phyloP scores from a whole-genome alignment of 139 green algal genomes.

The Limnomonas spitsbergensis region DNA sequence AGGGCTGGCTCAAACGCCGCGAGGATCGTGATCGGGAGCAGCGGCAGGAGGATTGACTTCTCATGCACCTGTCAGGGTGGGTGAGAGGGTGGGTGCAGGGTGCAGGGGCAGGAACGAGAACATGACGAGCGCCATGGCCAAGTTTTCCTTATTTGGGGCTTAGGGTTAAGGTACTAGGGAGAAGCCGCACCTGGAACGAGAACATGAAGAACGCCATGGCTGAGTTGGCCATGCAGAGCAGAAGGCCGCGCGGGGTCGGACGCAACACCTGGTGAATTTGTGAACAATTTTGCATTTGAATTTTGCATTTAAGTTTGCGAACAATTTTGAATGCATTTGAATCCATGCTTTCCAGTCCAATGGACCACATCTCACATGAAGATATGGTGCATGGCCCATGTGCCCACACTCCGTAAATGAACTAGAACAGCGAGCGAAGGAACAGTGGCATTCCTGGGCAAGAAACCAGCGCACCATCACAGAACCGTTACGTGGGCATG shows the following conservation, averaged over 20 bases:
- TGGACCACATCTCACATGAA: too few species aligned
- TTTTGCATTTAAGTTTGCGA: too few species aligned
- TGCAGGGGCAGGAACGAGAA: neutral
- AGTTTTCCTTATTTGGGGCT: neutral
- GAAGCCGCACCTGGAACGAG: slow-evolving; percentile 88
- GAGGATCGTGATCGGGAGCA: slow-evolving; percentile 74
- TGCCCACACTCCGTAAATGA: too few species aligned
- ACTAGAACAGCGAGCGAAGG: too few species aligned
- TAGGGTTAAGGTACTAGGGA: too few species aligned
- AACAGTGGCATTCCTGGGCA: too few species aligned
- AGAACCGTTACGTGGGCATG: too few species aligned
- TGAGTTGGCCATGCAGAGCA: slow-evolving; percentile 78
- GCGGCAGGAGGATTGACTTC: slow-evolving; percentile 92
- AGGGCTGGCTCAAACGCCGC: slow-evolving; percentile 47
- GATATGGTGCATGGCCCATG: too few species aligned
- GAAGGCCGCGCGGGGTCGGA: slow-evolving; percentile 62
- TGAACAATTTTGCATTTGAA: too few species aligned
- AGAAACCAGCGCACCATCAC: too few species aligned
- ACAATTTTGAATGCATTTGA: too few species aligned
- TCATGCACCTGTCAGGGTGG: slow-evolving; percentile 84
- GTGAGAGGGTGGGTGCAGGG: neutral
- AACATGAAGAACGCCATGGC: slow-evolving; percentile 94
- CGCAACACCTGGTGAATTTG: slow-evolving; percentile 16
- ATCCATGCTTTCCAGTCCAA: too few species aligned
- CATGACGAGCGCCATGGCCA: neutral